Conservation (phyloP, 345 rosid genomes). For the Litchi chinensis region DNA sequence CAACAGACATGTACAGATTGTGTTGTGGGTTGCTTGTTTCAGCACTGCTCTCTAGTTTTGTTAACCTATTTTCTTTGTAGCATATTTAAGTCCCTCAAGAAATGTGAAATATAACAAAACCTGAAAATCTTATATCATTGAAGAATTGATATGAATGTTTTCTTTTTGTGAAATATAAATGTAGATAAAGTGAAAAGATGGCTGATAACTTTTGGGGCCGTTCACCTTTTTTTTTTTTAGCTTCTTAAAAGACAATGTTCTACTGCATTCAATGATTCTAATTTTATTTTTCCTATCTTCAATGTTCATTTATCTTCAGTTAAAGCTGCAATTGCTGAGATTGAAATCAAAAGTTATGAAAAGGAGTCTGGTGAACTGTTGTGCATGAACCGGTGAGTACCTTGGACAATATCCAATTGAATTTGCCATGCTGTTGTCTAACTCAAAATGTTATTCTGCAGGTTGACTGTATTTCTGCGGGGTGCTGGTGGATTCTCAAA, state of each 20-base stretch:
- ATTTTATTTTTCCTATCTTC: not conserved
- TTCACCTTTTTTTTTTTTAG: not conserved
- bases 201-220: not conserved
- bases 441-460: constrained; percentile 34
- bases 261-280: not conserved
- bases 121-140: not conserved
- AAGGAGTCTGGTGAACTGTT: constrained; percentile 68
- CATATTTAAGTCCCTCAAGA: not conserved
- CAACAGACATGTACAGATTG: not conserved
- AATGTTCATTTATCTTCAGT: constrained; percentile 43
- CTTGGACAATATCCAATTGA: constrained; percentile 20
- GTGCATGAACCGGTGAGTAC: constrained; percentile 74
- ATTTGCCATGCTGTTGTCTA: constrained; percentile 12
- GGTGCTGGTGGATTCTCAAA: constrained; percentile 97
- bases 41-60: not conserved
- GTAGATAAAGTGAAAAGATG: not conserved
- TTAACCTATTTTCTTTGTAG: not conserved
- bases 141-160: not conserved
- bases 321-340: constrained; percentile 84
- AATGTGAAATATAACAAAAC: not conserved
- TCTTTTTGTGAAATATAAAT: not conserved
- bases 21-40: constrained; percentile 9
- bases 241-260: not conserved
- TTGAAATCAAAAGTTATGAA: constrained; percentile 75
- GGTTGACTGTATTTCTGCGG: constrained; percentile 61